Base-by-base conservation (phyloP, 2,329 filamentous ascomycete genomes). In the Verticillium tricorpus region DNA sequence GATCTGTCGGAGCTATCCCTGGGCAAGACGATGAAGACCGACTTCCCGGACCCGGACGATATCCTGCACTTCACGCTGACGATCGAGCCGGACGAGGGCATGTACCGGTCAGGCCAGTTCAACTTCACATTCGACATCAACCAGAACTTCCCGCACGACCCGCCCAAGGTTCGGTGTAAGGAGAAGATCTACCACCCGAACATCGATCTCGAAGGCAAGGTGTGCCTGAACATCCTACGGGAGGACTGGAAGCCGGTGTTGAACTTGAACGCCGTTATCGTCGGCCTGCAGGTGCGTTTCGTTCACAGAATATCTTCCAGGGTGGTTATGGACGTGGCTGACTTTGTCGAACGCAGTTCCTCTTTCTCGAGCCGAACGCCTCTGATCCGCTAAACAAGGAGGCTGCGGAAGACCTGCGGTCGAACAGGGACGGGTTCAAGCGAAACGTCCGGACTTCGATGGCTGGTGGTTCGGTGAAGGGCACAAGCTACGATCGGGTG, bases 171-270 rank as follows among this genome's bases (percentile, higher is more conserved):
- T 69, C 95, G 91, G 72, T 98, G 95, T 80, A 90, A 89, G 69
- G 92, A 99, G 78, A 98, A 97, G 83, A 98, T 99, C 70, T 99
- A 99, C 80, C 95, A 99, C 75, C 95, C 95, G 6, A 99, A 99
- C 77, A 99, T 99, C 74, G 95, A 99, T 72, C 84, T 97, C 50
- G 92, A 98, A 74, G 95, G 95, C 69, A 99, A 99, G 74, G 93
- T 99, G 65, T 99, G 95, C 80, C 79, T 99, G 72, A 99, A 99
- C 76, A 99, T 99, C 70, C 78, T 99, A 71, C 84, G 95, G 65
- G 95, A 99, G 79, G 95, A 99, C 80, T 99, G 95, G 95, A 99
- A 98, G 82, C 95, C 95, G 0, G 95, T 99, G 55, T 80, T 99
- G 73, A 98, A 98, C 75, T 77, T 99, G 74, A 97, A 98, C 73